A percentile compares a stretch with the other conserved stretches of the same genome.
phyloP scores from a whole-genome alignment of 2,329 filamentous ascomycete species.

The Pseudocercospora pini-densiflorae region DNA sequence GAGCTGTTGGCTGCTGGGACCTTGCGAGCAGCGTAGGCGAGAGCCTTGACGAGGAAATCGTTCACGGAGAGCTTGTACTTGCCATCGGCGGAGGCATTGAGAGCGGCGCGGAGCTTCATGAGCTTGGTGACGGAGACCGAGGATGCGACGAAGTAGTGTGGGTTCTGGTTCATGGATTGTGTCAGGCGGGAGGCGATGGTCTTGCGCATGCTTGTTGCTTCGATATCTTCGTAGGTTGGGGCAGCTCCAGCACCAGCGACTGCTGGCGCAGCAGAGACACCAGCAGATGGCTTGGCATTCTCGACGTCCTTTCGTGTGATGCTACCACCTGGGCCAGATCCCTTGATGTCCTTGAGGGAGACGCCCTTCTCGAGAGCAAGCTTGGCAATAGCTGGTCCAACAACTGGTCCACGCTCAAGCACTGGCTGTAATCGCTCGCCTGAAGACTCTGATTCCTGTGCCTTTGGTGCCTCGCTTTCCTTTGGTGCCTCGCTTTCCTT shows the following conservation, averaged over 20 bases:
- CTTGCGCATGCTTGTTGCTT: slow-evolving; percentile 94
- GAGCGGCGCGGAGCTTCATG: slow-evolving; percentile 89
- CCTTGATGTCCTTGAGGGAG: slow-evolving; percentile 78
- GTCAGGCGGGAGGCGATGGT: slow-evolving; percentile 90
- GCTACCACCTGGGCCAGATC: slow-evolving; percentile 80
- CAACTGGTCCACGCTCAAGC: slow-evolving; percentile 79
- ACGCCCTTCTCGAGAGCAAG: slow-evolving; percentile 86
- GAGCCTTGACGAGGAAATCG: slow-evolving; percentile 98
- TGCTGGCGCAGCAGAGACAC: slow-evolving; percentile 47
- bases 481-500: slow-evolving; percentile 56
- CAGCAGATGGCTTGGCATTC: slow-evolving; percentile 68
- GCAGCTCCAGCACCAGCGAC: slow-evolving; percentile 58
- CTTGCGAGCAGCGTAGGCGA: slow-evolving; percentile 85
- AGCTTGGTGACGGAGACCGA: slow-evolving; percentile 93
- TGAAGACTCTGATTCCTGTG: slow-evolving; percentile 73
- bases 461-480: slow-evolving; percentile 57
- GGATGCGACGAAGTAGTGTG: slow-evolving; percentile 96
- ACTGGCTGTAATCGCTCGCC: slow-evolving; percentile 79
- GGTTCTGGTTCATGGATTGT: slow-evolving; percentile 90
- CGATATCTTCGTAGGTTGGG: slow-evolving; percentile 79
- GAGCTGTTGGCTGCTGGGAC: slow-evolving; percentile 95
- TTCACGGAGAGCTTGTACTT: slow-evolving; percentile 99
- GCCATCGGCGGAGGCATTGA: slow-evolving; percentile 87
- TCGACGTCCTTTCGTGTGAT: slow-evolving; percentile 93
- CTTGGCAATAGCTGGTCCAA: slow-evolving; percentile 74